Base-by-base conservation (phyloP, 768 basidiomycete genomes). In the Hygrocybe coccinea region DNA sequence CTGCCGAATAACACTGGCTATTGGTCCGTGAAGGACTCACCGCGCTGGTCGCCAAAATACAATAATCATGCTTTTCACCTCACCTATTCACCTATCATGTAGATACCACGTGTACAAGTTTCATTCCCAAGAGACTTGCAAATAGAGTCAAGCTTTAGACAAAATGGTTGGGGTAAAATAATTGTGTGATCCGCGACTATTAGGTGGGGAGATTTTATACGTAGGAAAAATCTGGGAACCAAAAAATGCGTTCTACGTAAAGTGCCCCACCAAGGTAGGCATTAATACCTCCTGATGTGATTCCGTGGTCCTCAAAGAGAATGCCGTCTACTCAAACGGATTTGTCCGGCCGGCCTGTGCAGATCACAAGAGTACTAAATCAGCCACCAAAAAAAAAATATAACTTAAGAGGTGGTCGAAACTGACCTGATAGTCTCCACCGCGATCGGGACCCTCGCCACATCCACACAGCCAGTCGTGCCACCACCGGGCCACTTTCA, bases 381-480 rank as follows among this genome's bases (percentile, higher is more conserved):
- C 8, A 17, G 22, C 43, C 25, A 7, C 29, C 44, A 52, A 24
- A 46, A 21, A 34, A 37, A 34, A 47, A 35, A 15, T 47, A 24
- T 36, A 17, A 54, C 24, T 3, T 7, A 12, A 4, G 11, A 17
- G 44, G 22, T 3, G 44, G 11, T 3, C n/a, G 7, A 5, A 17
- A 66, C 76, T 39, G 64, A 85, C 88, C 79, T 91, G 89, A 59
- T 78, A 67, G 52, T 89, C 84, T 5, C 86, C 87, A 43, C 83
- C 86, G 14, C 87, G 76, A 67, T 87, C 84, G 2, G 80, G 72
- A n/a, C 85, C 84, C 65, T 89, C 88, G 15, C 82, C 75, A 60
- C 87, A 89, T 11, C 89, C 89, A 67, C 89, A 91, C 58, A 91
- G 67, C 87, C 88, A 89, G 33, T 91, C 89, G 65, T 89, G 88